Evolutionary conservation across 148 eudicot species (phyloP).

Genomic region (Cornus suecica): DNA sequence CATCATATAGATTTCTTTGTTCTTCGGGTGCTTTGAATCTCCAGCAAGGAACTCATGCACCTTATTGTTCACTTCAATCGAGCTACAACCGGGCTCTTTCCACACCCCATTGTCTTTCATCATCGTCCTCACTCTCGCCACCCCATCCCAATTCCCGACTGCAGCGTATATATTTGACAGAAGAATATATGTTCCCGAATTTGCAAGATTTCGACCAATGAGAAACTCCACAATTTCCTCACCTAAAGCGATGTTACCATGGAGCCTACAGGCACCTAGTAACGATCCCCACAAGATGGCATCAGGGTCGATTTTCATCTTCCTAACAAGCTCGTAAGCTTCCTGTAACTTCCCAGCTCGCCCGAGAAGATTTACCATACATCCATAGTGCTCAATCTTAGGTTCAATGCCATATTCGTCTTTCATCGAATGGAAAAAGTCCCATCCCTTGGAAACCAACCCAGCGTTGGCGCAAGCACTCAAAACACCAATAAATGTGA

Average conservation of each 20-base stretch:
- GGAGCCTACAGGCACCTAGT: constrained; percentile 78
- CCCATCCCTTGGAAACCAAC: constrained; percentile 54
- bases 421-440: constrained; percentile 52
- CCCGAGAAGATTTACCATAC: constrained; percentile 92
- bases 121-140: constrained; percentile 58
- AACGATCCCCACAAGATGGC: constrained; percentile 76
- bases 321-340: constrained; percentile 65
- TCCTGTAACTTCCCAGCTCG: constrained; percentile 73
- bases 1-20: constrained; percentile 72
- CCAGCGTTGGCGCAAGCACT: constrained; percentile 91
- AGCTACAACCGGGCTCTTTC: constrained; percentile 95
- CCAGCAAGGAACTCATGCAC: constrained; percentile 92
- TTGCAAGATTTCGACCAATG: constrained; percentile 44
- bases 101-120: constrained; percentile 67
- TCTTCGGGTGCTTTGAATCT: constrained; percentile 67
- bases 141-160: constrained; percentile 72
- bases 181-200: constrained; percentile 70
- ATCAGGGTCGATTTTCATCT: constrained; percentile 51
- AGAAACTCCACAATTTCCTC: constrained; percentile 63
- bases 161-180: constrained; percentile 81
- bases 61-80: constrained; percentile 68
- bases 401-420: constrained; percentile 48
- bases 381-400: constrained; percentile 86
- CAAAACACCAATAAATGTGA: constrained; percentile 75
- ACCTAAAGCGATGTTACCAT: constrained; percentile 49